These are phyloP conservation scores for Zhuliangozyma blackwelliae DNA, from an alignment of 1,139 yeast species.

Conservation along the genomic window DNA sequence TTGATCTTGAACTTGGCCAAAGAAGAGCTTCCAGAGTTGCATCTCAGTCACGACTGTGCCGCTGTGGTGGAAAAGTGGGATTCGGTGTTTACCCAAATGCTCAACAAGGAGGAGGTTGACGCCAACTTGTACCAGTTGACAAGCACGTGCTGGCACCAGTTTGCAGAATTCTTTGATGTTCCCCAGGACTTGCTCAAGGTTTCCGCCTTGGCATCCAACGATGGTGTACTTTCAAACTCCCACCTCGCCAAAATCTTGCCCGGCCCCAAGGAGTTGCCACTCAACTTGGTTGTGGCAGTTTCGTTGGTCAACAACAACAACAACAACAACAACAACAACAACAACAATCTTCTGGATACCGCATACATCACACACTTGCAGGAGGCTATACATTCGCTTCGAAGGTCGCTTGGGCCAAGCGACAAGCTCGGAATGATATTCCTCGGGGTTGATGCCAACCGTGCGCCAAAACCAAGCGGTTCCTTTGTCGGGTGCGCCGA, in stretches of 20 bases:
- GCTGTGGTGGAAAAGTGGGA: slow-evolving; percentile 42
- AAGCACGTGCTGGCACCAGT: slow-evolving; percentile 45
- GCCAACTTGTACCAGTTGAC: slow-evolving; percentile 47
- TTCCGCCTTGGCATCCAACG: slow-evolving; percentile 26
- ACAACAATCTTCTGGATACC: slow-evolving; percentile 17
- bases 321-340: slow-evolving; percentile 31
- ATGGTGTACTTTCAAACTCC: slow-evolving; percentile 36
- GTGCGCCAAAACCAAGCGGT: slow-evolving; percentile 33
- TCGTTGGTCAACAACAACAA: slow-evolving; percentile 33
- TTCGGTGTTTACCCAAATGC: slow-evolving; percentile 19
- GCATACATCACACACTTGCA: too few relatives aligned
- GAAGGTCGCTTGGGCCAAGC: slow-evolving; percentile 22
- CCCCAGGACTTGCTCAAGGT: slow-evolving; percentile 39
- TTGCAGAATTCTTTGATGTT: slow-evolving; percentile 21
- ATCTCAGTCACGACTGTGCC: slow-evolving; percentile 31
- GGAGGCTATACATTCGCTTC: slow-evolving; percentile 18
- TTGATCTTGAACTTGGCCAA: slow-evolving; percentile 34
- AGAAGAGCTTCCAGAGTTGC: slow-evolving; percentile 45
- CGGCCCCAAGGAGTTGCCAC: slow-evolving; percentile 35
- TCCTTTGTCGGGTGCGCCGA: slow-evolving; percentile 53
- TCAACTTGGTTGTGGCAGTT: slow-evolving; percentile 47
- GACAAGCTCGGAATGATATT: slow-evolving; percentile 56
- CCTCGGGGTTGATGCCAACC: slow-evolving; percentile 44
- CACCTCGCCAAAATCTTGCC: slow-evolving; percentile 35
- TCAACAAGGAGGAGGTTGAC: slow-evolving; percentile 10